A percentile compares a stretch with the other conserved stretches of the same genome.
phyloP scores from a whole-genome alignment of 1,139 yeast genomes.

The Suhomyces maxii region DNA sequence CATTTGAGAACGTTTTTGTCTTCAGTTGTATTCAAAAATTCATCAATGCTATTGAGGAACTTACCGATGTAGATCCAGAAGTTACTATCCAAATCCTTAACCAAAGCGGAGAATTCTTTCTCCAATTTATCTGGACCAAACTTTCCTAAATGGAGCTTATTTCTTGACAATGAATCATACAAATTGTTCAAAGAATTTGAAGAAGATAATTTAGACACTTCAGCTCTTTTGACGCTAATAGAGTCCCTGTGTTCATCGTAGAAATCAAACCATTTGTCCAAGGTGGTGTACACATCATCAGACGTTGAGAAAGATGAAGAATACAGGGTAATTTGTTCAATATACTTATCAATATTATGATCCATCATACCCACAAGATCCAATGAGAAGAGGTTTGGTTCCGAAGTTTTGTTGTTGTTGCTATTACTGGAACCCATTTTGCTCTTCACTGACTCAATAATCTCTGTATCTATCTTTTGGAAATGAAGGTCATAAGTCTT shows the following conservation, averaged over 20 bases:
- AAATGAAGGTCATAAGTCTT: constrained; percentile 11
- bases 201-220: constrained; percentile 9
- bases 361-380: constrained; percentile 29
- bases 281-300: constrained; percentile 14
- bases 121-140: constrained; percentile 14
- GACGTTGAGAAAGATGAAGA: constrained; percentile 5
- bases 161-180: constrained; percentile 2
- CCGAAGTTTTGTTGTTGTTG: not conserved
- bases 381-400: constrained; percentile 18
- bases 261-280: constrained; percentile 27
- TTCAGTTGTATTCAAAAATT: constrained; percentile 3
- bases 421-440: not conserved
- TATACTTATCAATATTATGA: constrained; percentile 26
- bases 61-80: constrained; percentile 16
- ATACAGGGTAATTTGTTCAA: constrained; percentile 13
- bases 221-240: constrained; percentile 11
- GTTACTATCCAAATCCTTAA: constrained; percentile 6
- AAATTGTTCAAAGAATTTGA: constrained; percentile 16
- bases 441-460: not conserved
- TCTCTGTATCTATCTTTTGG: not conserved
- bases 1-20: not conserved
- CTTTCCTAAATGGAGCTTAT: constrained; percentile 11
- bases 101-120: constrained; percentile 14
- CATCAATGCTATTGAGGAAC: constrained; percentile 1
- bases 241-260: constrained; percentile 14